Base-by-base conservation (phyloP, 1,139 yeast genomes). In the Protomyces pachydermus region DNA sequence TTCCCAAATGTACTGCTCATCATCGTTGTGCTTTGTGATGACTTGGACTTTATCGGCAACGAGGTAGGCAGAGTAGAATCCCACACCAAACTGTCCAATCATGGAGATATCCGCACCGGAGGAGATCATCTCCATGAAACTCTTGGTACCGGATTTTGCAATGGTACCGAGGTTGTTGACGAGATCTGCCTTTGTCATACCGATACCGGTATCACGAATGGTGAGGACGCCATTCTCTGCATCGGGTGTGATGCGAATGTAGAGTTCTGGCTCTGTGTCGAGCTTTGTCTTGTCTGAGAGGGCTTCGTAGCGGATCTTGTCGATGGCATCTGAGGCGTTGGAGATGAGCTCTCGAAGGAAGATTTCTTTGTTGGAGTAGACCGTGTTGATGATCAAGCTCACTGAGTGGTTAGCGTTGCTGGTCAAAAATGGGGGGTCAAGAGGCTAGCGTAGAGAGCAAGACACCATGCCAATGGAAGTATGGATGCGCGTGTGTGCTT, bases 81-180 rank as follows among this genome's bases (percentile, higher is more conserved):
- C 99, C 74, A 95, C 98, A 90, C 99, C 99, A 83, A 95, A 95
- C 82, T 95, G 98, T 84, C 99, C 99, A 82, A 95, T 95, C 98
- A 95, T 95, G 71, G 98, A 91, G 71, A 95, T 97, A 79, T 95
- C 99, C 70, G 98, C 98, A 82, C 99, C 99, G 71, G 97, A 97
- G 71, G 96, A 87, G 72, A 93, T 84, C 71, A 98, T 98, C 82
- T 95, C 98, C 98, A 95, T 93, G 79, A 95, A 95, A 72, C 96
- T 89, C 83, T 95, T 95, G 74, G 99, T 95, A 82, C 98, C 99
- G 71, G 98, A 95, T 83, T 93, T 95, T 77, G 99, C 98, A 77
- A 95, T 95, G 71, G 98, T 93, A 87, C 99, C 99, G 80, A 95
- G 88, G 83, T 95, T 95, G 87, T 95, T 95, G 76, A 95, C 95